Base-by-base conservation (phyloP, 2,329 filamentous ascomycete species). In the Gaeumannomyces tritici region DNA sequence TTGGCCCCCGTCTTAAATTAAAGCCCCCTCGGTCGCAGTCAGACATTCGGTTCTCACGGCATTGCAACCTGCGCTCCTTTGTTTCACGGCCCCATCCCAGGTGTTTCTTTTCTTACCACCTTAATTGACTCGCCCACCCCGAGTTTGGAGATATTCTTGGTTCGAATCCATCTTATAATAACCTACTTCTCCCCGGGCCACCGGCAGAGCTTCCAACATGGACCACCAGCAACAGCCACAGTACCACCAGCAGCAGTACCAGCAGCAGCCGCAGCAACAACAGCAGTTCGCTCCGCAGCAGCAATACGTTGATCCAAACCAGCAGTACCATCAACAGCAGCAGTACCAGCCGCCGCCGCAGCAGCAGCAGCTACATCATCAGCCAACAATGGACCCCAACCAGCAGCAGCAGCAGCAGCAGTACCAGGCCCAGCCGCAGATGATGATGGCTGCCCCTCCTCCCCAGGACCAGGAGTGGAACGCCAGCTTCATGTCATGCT, bases 401-500 rank as follows among this genome's bases (percentile, higher is more conserved):
- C 70, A 72, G 12, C 58, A 61, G 27, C 62, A 60, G 57, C 31
- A 56, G 9, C 64, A 63, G 57, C 58, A 55, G 28, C 51, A 51
- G 24, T 35, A 51, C 29, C 55, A 55, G 47, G 47, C 31, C 5
- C 62, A 64, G 57, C 62, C 63, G 42, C 55, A 55, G n/a, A 47
- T 56, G 27, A 59, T 62, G 27, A 26, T 47, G 27, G 42, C 7
- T 24, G 26, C 55, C 26, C 55, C 51, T 21, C 60, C 51, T n/a
- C 60, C n/a, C n/a, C 54, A 57, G 55, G 55, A 56, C 13, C 31
- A 31, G 26, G 69, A 75, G 63, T 79, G 76, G 77, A 65, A 74
- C 64, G 70, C 67, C 63, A 67, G 68, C 62, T 65, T 80, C 60
- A 74, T 72, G 67, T 67, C 73, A 68, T 80, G 78, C 71, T 70